These are phyloP conservation scores for Kwoniella bestiolae DNA, from an alignment of 768 basidiomycete genomes.

Conservation along the genomic window DNA sequence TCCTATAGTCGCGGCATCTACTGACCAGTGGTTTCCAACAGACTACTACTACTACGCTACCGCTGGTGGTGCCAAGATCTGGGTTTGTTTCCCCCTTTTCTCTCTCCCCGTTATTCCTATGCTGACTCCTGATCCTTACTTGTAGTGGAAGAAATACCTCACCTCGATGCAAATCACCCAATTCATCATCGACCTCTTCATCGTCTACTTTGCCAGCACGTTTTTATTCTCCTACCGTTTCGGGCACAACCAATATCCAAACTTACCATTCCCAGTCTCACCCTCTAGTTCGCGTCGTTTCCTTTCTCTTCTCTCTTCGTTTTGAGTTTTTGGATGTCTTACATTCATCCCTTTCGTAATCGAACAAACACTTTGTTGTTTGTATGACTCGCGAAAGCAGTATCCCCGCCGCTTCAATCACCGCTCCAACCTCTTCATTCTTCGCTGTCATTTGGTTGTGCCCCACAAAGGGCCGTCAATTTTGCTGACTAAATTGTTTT, in stretches of 20 bases:
- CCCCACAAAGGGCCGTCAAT: constrained; percentile 21
- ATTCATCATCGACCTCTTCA: constrained; percentile 86
- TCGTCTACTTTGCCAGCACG: constrained; percentile 95
- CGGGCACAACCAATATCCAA: constrained; percentile 34
- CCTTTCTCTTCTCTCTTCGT: background rate
- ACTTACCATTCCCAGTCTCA: constrained; percentile 28
- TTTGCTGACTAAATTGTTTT: constrained; percentile 13
- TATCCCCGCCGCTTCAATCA: no score
- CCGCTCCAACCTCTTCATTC: constrained; percentile 2
- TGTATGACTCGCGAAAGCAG: no score
- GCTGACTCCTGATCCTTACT: no score
- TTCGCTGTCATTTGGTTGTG: constrained; percentile 29
- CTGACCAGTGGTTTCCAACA: constrained; percentile 51
- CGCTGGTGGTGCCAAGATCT: constrained; percentile 93
- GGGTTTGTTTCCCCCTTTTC: constrained; percentile 63
- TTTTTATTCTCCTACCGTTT: constrained; percentile 53
- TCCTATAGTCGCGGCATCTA: background rate
- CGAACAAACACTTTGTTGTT: no score
- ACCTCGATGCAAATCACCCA: constrained; percentile 96
- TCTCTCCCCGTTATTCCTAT: no score
- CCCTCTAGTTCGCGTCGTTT: constrained; percentile 28
- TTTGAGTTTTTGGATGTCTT: background rate
- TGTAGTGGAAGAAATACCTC: constrained; percentile 98
- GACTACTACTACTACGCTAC: constrained; percentile 99
- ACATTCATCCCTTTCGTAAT: no score